phyloP scores from a whole-genome alignment of 2,329 filamentous ascomycete genomes.

The Chrysoporthe austroafricana region DNA sequence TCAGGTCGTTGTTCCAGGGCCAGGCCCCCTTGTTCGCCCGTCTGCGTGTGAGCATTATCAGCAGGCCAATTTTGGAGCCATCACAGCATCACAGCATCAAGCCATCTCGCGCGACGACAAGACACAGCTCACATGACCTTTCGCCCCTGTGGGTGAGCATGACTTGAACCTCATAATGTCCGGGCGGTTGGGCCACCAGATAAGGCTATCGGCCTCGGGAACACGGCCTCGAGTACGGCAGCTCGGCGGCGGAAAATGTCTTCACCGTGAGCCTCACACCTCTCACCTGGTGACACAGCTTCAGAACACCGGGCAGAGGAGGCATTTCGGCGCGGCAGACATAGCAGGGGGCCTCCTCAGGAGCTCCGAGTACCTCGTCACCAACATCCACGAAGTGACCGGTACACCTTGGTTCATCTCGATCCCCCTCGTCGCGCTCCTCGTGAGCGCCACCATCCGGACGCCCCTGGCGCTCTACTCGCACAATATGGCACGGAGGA shows the following conservation, averaged over 20 bases:
- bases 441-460: conserved; percentile 49
- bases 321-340: conserved; percentile 40
- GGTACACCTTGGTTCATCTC: conserved; percentile 58
- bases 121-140: conserved; percentile 14
- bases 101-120: neutral
- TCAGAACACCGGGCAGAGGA: conserved; percentile 16
- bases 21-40: neutral
- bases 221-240: conserved; percentile 9
- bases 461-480: conserved; percentile 51
- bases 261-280: conserved; percentile 15
- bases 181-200: conserved; percentile 22
- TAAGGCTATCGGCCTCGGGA: conserved; percentile 25
- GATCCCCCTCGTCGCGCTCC: conserved; percentile 56
- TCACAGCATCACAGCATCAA: neutral
- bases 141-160: neutral
- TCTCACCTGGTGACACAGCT: conserved; percentile 2
- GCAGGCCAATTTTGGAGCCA: conserved; percentile 1
- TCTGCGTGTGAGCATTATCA: neutral
- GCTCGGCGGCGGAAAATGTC: neutral
- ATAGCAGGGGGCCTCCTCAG: conserved; percentile 40
- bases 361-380: conserved; percentile 47
- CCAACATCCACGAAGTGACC: conserved; percentile 46
- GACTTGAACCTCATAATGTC: conserved; percentile 24
- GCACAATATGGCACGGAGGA: conserved; percentile 37
- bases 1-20: neutral